phyloP scores from a whole-genome alignment of 768 basidiomycete genomes.

The Lactarius psammicola region DNA sequence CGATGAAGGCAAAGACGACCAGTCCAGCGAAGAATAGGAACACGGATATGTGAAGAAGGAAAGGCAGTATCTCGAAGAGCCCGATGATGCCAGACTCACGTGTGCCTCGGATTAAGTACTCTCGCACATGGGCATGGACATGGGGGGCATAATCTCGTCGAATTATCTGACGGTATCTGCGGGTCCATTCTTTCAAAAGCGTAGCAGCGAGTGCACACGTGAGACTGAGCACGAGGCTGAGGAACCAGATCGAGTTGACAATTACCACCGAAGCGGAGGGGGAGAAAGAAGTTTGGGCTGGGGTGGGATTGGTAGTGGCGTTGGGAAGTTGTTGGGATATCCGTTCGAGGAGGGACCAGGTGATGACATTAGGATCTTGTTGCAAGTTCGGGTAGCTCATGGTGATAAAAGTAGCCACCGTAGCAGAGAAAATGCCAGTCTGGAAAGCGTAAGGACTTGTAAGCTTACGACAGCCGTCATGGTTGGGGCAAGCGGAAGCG shows the following conservation, averaged over 20 bases:
- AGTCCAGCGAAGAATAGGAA: constrained; percentile 1
- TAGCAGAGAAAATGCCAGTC: background rate
- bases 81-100: constrained; percentile 40
- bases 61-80: constrained; percentile 40
- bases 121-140: background rate
- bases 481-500: too few relatives aligned
- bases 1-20: constrained; percentile 4
- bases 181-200: constrained; percentile 5
- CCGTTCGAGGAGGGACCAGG: background rate
- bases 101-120: constrained; percentile 39
- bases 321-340: background rate
- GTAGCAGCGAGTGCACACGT: background rate
- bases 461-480: too few relatives aligned
- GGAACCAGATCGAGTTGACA: constrained; percentile 2
- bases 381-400: background rate
- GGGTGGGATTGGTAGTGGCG: background rate
- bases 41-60: background rate
- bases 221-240: constrained; percentile 2
- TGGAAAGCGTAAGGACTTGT: background rate
- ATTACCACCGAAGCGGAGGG: background rate
- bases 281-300: background rate
- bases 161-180: background rate
- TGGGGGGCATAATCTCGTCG: background rate
- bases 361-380: background rate
- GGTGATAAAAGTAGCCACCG: background rate